Evolutionary conservation across 176 grass and related monocot species (phyloP), one percentile per base, ranked within the genome.

Genomic region (Cenchrus fungigraminus): DNA sequence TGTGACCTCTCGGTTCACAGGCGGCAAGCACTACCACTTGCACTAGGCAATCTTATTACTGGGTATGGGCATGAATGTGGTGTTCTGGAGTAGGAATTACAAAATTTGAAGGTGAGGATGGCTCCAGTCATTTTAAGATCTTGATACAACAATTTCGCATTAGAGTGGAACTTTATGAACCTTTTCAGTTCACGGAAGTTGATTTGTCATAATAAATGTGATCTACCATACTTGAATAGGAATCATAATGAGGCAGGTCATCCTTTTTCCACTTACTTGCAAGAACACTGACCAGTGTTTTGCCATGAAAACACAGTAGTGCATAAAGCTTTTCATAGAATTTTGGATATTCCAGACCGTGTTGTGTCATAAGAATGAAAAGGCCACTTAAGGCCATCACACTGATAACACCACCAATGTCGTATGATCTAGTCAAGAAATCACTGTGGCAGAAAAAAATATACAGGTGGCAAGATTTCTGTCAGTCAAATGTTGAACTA

Each of bases 351-450:
- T 95, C 96, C 71, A 98, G 86, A 61, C 94, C 91, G 78, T 95
- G 93, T 81, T 98, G 82, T 56, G 93, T 98, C 96, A 98, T 98
- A 66, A 98, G 89, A 85, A 95, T 91, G 74, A 94, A 98, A 70
- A 98, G 93, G 65, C 96, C 96, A 87, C 89, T 98, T 74, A 98
- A 90, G 29, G 93, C 89, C 96, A 98, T 95, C 49, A 98, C 93
- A 89, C 96, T 95, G 78, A 98, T 92, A 68, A 98, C 93, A 85
- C 96, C 96, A 83, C 93, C 96, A 84, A 98, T 94, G 73, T 98
- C 93, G 8, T 98, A 98, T 84, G 96, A 98, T 86, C 88, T 95
- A 85, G 93, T 95, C 59, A 98, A 95, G 88, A 98, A 98, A 88
- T 98, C 93, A 89, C 96, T 98, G 85, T 79, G 89, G 88, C 65